Conservation (phyloP, 768 basidiomycete genomes). For the Strobilomyces echinocephalus region DNA sequence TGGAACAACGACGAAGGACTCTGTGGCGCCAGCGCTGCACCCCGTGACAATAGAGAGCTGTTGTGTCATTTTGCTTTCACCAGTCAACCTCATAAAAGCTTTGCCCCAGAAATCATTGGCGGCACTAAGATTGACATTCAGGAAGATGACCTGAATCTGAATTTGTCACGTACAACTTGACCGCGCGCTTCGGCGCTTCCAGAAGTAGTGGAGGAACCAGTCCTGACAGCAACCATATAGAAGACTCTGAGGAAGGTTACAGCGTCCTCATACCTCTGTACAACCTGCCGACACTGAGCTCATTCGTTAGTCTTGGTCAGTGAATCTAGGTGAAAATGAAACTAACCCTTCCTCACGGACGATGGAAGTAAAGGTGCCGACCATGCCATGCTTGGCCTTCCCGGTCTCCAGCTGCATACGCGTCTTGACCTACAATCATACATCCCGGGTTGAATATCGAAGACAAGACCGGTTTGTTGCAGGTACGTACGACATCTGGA, state of each 20-base stretch:
- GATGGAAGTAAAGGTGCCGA: slow-evolving; percentile 80
- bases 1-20: slow-evolving; percentile 92
- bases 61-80: slow-evolving; percentile 84
- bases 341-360: slow-evolving; percentile 86
- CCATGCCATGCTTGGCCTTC: slow-evolving; percentile 66
- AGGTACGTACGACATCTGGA: slow-evolving; percentile 75
- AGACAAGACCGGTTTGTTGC: not conserved
- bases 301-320: not conserved
- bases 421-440: slow-evolving; percentile 76
- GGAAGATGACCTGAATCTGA: not conserved
- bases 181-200: slow-evolving; percentile 97
- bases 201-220: slow-evolving; percentile 92
- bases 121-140: slow-evolving; percentile 41
- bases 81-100: slow-evolving; percentile 55
- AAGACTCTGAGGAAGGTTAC: not conserved
- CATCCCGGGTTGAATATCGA: slow-evolving; percentile 2
- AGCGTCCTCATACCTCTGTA: slow-evolving; percentile 64
- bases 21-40: slow-evolving; percentile 91
- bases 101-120: slow-evolving; percentile 97
- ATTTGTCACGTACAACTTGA: slow-evolving; percentile 68
- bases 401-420: slow-evolving; percentile 96
- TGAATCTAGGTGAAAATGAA: not conserved
- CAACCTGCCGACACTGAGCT: slow-evolving; percentile 63
- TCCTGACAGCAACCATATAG: slow-evolving; percentile 38
- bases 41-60: slow-evolving; percentile 85